phyloP scores from a whole-genome alignment of 2,329 filamentous ascomycete species.

The Monilinia fructigena region DNA sequence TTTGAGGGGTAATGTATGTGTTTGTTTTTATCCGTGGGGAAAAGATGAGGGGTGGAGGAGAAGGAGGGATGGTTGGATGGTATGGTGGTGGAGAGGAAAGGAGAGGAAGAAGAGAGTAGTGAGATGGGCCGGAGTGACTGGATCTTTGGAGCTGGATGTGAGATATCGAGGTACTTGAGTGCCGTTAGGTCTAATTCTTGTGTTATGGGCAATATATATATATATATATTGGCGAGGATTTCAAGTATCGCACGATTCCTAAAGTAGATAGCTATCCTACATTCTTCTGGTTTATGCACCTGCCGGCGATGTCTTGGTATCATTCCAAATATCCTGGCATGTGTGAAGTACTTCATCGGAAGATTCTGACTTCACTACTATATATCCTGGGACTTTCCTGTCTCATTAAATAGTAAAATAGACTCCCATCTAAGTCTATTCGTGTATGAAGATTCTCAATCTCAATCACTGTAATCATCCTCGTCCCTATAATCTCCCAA shows the following conservation, averaged over 20 bases:
- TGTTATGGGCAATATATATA: background rate
- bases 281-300: background rate
- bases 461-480: slow-evolving; percentile 55
- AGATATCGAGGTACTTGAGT: background rate
- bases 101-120: no score
- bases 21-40: no score
- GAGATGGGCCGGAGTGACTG: no score
- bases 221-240: background rate
- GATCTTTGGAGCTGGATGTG: background rate
- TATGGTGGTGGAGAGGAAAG: no score
- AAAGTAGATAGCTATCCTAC: slow-evolving; percentile 5
- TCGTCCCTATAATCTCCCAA: slow-evolving; percentile 70
- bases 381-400: no score
- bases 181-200: background rate
- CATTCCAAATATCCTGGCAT: background rate
- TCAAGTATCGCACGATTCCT: background rate
- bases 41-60: no score
- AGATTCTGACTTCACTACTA: background rate
- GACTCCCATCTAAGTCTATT: background rate
- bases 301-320: background rate
- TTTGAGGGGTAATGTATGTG: background rate
- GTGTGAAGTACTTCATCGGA: no score
- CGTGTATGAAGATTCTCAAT: background rate
- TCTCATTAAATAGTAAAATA: background rate
- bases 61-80: no score